Percentiles rank a stretch among this genome's conserved stretches.
These are phyloP conservation scores for Mycena chlorophos DNA, from an alignment of 768 basidiomycete species.

Conservation along the genomic window DNA sequence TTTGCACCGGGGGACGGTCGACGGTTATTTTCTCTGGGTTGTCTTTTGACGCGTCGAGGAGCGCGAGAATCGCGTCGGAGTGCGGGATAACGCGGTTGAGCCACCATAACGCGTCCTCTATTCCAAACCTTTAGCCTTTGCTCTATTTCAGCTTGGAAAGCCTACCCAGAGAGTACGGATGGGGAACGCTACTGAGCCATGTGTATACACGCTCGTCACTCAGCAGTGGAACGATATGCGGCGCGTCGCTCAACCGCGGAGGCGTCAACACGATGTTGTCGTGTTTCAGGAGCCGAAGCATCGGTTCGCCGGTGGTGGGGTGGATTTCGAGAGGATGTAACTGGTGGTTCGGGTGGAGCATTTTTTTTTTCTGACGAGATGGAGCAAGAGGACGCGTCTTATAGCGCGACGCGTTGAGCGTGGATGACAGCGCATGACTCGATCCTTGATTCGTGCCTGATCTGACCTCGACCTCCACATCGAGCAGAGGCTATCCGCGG, in stretches of 20 bases:
- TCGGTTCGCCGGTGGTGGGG: conserved; percentile 48
- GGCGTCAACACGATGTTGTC: conserved; percentile 57
- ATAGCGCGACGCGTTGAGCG: no score
- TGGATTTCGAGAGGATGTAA: conserved; percentile 42
- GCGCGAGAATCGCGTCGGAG: conserved; percentile 29
- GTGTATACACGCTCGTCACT: conserved; percentile 47
- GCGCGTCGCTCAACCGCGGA: conserved; percentile 46
- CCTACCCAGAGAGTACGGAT: conserved; percentile 47
- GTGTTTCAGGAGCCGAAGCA: conserved; percentile 49
- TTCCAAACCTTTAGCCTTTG: not conserved
- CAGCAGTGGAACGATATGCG: conserved; percentile 35
- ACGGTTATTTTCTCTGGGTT: conserved; percentile 31
- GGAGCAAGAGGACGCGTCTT: no score
- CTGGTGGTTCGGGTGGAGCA: conserved; percentile 3
- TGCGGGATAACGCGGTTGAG: conserved; percentile 25
- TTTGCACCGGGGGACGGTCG: conserved; percentile 46
- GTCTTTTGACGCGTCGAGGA: conserved; percentile 29
- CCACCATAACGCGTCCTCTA: conserved; percentile 32
- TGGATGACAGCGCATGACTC: no score
- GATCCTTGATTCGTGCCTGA: no score
- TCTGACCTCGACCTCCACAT: no score
- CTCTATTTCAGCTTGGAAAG: not conserved
- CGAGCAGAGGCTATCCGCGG: no score
- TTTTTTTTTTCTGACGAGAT: no score
- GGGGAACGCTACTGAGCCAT: conserved; percentile 47